Evolutionary conservation across 2,329 filamentous ascomycete genomes (phyloP), one percentile per base, ranked within the genome.

Genomic region (Metarhizium guizhouense): DNA sequence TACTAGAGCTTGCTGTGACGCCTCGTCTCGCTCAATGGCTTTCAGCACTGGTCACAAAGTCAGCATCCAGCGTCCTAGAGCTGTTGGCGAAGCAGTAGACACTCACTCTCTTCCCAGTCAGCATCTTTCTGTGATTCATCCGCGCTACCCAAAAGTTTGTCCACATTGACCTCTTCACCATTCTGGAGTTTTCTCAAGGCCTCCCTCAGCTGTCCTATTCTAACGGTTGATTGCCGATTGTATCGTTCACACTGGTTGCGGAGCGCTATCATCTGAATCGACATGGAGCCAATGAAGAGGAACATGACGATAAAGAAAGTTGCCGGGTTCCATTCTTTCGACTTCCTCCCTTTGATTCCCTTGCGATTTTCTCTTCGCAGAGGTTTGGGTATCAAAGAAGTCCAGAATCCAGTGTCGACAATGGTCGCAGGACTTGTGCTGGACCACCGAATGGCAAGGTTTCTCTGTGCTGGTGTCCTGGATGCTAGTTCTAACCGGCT

Each of bases 241-340:
- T 88, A 92, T 10, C 85, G 83, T 36, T 80, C 77, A 65, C 85
- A 87, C 52, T 92, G 86, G 63, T 88, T 88, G 64, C 86, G 87
- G 64, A 97, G 70, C 40, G 85, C 79, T 65, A 99, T 86, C 79
- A 94, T 88, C 65, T 96, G 89, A 63, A 99, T 96, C 14, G 93
- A 89, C 78, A 96, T 95, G 59, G 90, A 96, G 4, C 95, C 95
- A 60, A 97, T 93, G 60, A 97, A 79, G 45, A 91, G 76, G 65
- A 91, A 91, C 60, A 93, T 89, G 63, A 85, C 76, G 62, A 93
- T 89, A 69, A 86, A 94, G 65, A 90, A 93, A 0, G 86, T 91
- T 20, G 87, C 87, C 3, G 89, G 88, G 63, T 93, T 93, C 85
- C 86, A 89, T 62, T 84, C 81, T 65, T 82, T 86, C 16, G 79